These are phyloP conservation scores for Vigna angularis DNA, from an alignment of 306 rosid genomes.

Conservation along the genomic window DNA sequence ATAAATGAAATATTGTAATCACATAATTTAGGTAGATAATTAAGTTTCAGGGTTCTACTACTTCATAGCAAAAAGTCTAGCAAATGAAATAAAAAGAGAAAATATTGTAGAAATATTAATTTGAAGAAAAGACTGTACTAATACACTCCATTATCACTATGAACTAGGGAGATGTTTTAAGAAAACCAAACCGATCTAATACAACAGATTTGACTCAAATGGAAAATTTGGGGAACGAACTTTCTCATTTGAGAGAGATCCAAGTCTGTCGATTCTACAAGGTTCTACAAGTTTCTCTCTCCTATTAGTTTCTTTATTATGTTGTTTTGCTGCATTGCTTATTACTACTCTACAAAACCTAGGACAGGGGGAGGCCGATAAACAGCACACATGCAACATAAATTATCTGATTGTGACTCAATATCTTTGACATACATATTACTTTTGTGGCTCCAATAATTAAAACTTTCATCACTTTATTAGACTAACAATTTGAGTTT, in stretches of 20 bases:
- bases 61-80: slow-evolving; percentile 23
- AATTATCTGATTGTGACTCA: slow-evolving; percentile 21
- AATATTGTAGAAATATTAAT: slow-evolving; percentile 17
- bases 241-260: slow-evolving; percentile 27
- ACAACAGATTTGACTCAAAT: slow-evolving; percentile 8
- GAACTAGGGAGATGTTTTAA: slow-evolving; percentile 30
- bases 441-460: slow-evolving; percentile 14
- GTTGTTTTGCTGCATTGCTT: slow-evolving; percentile 13
- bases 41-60: slow-evolving; percentile 29
- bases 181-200: slow-evolving; percentile 21
- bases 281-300: slow-evolving; percentile 6
- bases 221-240: slow-evolving; percentile 26
- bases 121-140: background rate
- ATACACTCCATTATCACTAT: slow-evolving; percentile 12
- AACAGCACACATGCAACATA: background rate
- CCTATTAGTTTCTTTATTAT: background rate
- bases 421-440: slow-evolving; percentile 22
- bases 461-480: slow-evolving; percentile 10
- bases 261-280: slow-evolving; percentile 7
- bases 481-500: slow-evolving; percentile 1
- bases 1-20: slow-evolving; percentile 23
- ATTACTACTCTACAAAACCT: slow-evolving; percentile 24
- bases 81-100: slow-evolving; percentile 12
- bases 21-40: slow-evolving; percentile 32
- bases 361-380: background rate